Evolutionary conservation across 164 flowering plant genomes (phyloP), one percentile per base, ranked within the genome.

Genomic region (Magnolia officinalis): DNA sequence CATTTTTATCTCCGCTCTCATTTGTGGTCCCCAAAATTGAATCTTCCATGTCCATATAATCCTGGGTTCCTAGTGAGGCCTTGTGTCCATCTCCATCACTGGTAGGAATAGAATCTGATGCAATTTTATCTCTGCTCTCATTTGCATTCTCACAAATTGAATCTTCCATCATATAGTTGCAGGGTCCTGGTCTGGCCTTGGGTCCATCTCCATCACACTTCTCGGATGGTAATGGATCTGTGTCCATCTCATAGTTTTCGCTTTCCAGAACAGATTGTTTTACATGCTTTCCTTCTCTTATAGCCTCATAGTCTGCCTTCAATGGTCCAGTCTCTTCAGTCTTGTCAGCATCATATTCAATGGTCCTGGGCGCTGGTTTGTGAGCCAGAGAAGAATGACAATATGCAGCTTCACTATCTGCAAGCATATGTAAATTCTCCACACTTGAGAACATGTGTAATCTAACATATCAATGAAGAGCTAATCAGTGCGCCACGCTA

Each of bases 221-320:
- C 72, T 75, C 73, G 66, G 66, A 21, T 45, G 77, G 69, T 23
- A 81, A 72, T 23, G 63, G 50, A 74, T 77, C 82, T 37, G 23
- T 74, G 11, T 70, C 72, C 63, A 20, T 26, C n/a, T 50, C 71
- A 21, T 24, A 29, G 49, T 52, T 61, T 64, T 37, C 10, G 18
- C 67, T 82, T 63, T 74, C 80, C 26, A 70, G 49, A 73, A 71
- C 78, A 70, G 65, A 76, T 8, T 31, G 5, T 7, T 59, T 73
- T 65, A 50, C 72, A 63, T 75, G 79, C 69, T 75, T 78, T 70
- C 78, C 72, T 79, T 79, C 85, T 70, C 77, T 78, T 61, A 72
- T 66, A 11, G 55, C 78, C 66, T 70, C 74, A 37, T 76, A 67
- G 45, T 59, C 72, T 49, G 61, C 69, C 76, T 83, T 81, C 21